Conservation (phyloP, 2,329 filamentous ascomycete species). For the Berkeleyomyces basicola region DNA sequence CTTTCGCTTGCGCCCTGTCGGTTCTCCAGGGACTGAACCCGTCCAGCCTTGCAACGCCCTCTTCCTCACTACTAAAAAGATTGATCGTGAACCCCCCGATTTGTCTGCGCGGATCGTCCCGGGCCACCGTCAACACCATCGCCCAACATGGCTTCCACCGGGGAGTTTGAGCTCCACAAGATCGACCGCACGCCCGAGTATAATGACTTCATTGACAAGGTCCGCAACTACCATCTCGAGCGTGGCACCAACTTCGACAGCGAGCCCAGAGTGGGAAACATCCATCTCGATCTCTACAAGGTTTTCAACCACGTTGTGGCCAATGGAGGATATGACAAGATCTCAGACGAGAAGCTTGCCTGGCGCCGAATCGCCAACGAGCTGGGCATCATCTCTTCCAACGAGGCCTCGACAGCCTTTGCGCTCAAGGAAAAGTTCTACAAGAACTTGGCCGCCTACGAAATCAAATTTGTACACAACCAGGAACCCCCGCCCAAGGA, state of each 20-base stretch:
- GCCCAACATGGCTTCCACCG: constrained; percentile 21
- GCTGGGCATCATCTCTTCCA: constrained; percentile 56
- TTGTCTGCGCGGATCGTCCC: not conserved
- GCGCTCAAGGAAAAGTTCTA: constrained; percentile 78
- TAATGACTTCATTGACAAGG: constrained; percentile 58
- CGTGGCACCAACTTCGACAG: constrained; percentile 65
- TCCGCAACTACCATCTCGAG: constrained; percentile 59
- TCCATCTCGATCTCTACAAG: constrained; percentile 59
- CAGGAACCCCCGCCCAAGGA: constrained; percentile 75
- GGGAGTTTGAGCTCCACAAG: constrained; percentile 24
- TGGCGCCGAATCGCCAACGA: constrained; percentile 69
- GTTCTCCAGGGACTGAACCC: not conserved
- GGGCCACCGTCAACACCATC: not conserved
- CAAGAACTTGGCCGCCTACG: constrained; percentile 74
- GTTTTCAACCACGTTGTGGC: constrained; percentile 63
- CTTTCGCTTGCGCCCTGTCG: not conserved
- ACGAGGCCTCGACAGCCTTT: constrained; percentile 71
- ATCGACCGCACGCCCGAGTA: constrained; percentile 54
- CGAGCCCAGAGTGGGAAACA: constrained; percentile 64
- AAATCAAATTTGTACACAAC: constrained; percentile 61
- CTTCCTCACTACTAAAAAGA: not conserved
- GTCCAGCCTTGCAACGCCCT: not conserved
- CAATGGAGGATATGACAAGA: constrained; percentile 71
- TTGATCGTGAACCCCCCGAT: not conserved
- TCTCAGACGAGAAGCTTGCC: constrained; percentile 67